Evolutionary conservation across 257 asterid species (phyloP).

Genomic region (Solanum gracilifrons): DNA sequence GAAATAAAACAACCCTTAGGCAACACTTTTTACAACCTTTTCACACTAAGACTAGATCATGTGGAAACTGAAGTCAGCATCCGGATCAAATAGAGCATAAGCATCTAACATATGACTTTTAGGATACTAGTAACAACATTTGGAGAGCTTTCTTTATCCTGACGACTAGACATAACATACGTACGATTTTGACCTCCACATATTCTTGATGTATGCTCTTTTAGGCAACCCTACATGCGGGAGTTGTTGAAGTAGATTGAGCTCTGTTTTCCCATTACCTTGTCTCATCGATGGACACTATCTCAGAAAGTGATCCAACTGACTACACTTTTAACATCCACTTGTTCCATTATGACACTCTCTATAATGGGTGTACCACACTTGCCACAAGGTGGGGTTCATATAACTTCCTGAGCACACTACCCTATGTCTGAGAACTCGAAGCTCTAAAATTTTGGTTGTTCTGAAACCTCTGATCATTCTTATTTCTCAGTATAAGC

Average conservation of each 20-base stretch:
- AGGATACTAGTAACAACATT: background rate
- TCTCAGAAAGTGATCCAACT: background rate
- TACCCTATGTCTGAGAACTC: background rate
- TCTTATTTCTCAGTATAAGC: background rate
- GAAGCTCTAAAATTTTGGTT: too few species aligned
- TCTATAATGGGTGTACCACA: background rate
- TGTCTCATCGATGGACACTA: background rate
- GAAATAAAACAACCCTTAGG: background rate
- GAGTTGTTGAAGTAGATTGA: background rate
- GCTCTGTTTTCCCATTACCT: background rate
- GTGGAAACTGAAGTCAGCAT: background rate
- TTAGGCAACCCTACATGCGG: background rate
- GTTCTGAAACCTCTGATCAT: background rate
- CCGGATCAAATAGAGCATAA: background rate
- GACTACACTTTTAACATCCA: background rate
- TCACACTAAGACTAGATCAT: background rate
- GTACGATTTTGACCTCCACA: background rate
- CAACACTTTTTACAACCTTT: background rate
- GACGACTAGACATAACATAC: background rate
- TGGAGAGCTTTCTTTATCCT: background rate
- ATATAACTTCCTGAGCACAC: background rate
- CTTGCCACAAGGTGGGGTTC: background rate
- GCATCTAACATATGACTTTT: background rate
- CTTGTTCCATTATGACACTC: background rate
- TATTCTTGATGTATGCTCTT: background rate